phyloP scores from a whole-genome alignment of 2,329 filamentous ascomycete genomes.

The Penicillium hesseltinei region DNA sequence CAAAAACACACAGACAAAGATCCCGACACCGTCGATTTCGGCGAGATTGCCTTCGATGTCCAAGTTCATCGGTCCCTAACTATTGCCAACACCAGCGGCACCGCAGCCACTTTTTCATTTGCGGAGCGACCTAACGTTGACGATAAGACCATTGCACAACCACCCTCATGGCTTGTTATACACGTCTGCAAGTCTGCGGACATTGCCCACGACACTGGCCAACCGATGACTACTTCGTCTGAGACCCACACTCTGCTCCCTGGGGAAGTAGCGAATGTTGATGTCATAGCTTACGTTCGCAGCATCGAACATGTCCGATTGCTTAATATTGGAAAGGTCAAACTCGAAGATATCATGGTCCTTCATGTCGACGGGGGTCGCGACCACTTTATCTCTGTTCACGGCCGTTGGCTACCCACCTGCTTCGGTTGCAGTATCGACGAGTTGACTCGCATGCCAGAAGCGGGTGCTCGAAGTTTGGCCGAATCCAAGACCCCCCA shows the following conservation, averaged over 20 bases:
- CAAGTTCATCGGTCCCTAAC: conserved; percentile 68
- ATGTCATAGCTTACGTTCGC: conserved; percentile 66
- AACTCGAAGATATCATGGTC: conserved; percentile 82
- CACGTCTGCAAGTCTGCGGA: conserved; percentile 58
- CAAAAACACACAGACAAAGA: conserved; percentile 35
- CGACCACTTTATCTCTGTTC: conserved; percentile 86
- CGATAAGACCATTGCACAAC: conserved; percentile 39
- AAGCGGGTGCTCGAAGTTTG: conserved; percentile 72
- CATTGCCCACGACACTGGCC: conserved; percentile 27
- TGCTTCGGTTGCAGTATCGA: conserved; percentile 84
- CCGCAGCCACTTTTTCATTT: conserved; percentile 76
- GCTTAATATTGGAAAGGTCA: conserved; percentile 66
- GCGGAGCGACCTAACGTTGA: conserved; percentile 64
- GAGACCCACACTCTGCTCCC: conserved; percentile 69
- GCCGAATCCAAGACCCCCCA: conserved; percentile 27
- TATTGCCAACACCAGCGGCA: conserved; percentile 86
- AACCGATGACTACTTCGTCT: conserved; percentile 29
- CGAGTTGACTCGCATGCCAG: conserved; percentile 80
- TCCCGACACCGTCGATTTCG: conserved; percentile 70
- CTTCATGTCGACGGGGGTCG: conserved; percentile 78
- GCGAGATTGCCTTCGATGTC: conserved; percentile 67
- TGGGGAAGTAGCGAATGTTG: conserved; percentile 73
- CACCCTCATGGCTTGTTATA: conserved; percentile 69
- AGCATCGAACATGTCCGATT: conserved; percentile 62
- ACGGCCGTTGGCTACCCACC: conserved; percentile 74